phyloP scores from a whole-genome alignment of 2,329 filamentous ascomycete species.

The Sarocladium kiliense region DNA sequence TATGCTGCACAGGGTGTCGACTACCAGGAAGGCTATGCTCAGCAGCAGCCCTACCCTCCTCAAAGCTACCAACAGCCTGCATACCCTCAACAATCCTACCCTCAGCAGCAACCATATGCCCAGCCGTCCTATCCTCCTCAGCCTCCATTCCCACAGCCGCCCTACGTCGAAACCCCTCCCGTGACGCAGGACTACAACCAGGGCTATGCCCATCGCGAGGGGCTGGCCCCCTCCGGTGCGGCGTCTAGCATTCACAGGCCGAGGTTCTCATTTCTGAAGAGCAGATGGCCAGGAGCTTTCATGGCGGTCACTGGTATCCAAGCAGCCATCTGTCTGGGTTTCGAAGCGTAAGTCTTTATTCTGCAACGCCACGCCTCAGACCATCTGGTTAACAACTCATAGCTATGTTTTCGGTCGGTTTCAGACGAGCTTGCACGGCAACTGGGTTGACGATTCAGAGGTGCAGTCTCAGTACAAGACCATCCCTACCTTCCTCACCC shows the following conservation, averaged over 20 bases:
- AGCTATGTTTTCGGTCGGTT: slow-evolving; percentile 91
- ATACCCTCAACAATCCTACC: slow-evolving; percentile 19
- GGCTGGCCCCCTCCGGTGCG: slow-evolving; percentile 26
- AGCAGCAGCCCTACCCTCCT: slow-evolving; percentile 13
- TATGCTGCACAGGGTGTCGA: slow-evolving; percentile 20
- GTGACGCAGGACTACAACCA: slow-evolving; percentile 26
- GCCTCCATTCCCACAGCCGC: slow-evolving; percentile 18
- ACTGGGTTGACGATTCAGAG: slow-evolving; percentile 31
- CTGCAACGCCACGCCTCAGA: not conserved
- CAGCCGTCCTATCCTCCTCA: slow-evolving; percentile 23
- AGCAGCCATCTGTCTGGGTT: slow-evolving; percentile 71
- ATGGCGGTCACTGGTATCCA: slow-evolving; percentile 69
- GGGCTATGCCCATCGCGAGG: slow-evolving; percentile 32
- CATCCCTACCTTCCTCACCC: slow-evolving; percentile 90
- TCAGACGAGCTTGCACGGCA: slow-evolving; percentile 51
- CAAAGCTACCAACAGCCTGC: slow-evolving; percentile 12
- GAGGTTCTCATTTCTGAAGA: slow-evolving; percentile 64
- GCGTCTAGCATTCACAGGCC: slow-evolving; percentile 25
- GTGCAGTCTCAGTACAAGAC: slow-evolving; percentile 56
- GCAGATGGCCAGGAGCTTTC: slow-evolving; percentile 85
- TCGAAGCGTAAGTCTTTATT: slow-evolving; percentile 69
- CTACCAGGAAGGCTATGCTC: slow-evolving; percentile 26
- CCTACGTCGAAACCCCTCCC: slow-evolving; percentile 22
- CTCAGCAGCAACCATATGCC: slow-evolving; percentile 12
- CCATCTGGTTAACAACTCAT: slow-evolving; percentile 16